These are phyloP conservation scores for Mycena vulgaris DNA, from an alignment of 768 basidiomycete species.

Conservation along the genomic window DNA sequence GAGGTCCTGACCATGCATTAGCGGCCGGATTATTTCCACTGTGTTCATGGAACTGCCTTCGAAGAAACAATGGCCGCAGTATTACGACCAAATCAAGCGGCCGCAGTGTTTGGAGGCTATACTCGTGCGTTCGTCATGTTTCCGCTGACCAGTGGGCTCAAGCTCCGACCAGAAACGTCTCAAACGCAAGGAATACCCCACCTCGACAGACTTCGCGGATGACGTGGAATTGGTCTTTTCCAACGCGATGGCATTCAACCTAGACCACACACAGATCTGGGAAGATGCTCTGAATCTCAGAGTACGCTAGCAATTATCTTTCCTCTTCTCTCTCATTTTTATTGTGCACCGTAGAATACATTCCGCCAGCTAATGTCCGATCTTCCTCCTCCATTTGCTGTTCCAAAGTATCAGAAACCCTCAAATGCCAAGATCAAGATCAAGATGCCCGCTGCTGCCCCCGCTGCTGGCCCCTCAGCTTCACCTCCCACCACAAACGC, in stretches of 20 bases:
- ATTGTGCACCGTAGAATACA: slow-evolving; percentile 65
- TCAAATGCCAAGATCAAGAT: slow-evolving; percentile 79
- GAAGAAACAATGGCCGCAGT: slow-evolving; percentile 83
- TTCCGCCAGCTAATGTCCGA: slow-evolving; percentile 86
- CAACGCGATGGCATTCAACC: slow-evolving; percentile 92
- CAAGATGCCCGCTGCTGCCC: slow-evolving; percentile 67
- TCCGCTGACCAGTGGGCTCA: slow-evolving; percentile 10
- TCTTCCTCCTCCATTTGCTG: slow-evolving; percentile 75
- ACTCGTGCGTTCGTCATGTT: slow-evolving; percentile 65
- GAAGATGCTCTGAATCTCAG: slow-evolving; percentile 80
- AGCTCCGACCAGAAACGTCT: slow-evolving; percentile 76
- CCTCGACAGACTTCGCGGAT: slow-evolving; percentile 78
- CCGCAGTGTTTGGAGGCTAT: slow-evolving; percentile 86
- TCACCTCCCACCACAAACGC: slow-evolving; percentile 37
- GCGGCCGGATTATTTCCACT: slow-evolving; percentile 76
- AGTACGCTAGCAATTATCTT: slow-evolving; percentile 52
- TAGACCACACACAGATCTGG: slow-evolving; percentile 88
- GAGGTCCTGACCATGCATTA: slow-evolving; percentile 45
- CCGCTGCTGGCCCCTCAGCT: slow-evolving; percentile 45
- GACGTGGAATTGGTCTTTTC: slow-evolving; percentile 94
- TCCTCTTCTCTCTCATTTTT: slow-evolving; percentile 30
- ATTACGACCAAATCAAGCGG: slow-evolving; percentile 85
- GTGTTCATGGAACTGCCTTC: slow-evolving; percentile 91
- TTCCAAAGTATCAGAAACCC: slow-evolving; percentile 73
- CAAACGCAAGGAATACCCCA: slow-evolving; percentile 83